Evolutionary conservation across 164 flowering plant species (phyloP).

Genomic region (Chimonanthus salicifolius): DNA sequence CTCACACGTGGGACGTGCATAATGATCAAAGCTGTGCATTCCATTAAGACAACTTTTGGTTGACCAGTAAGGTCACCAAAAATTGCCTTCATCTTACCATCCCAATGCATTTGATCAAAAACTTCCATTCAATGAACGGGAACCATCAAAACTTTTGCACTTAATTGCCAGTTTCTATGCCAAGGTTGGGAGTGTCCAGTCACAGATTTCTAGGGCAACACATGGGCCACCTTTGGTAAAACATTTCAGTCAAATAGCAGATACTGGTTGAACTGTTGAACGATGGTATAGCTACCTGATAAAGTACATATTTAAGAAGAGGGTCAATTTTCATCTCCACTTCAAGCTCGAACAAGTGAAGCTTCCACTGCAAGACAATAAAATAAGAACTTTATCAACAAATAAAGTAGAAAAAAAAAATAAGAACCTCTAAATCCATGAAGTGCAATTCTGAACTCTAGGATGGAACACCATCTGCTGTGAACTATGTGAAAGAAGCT

Average conservation of each 20-base stretch:
- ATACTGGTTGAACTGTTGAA: background rate
- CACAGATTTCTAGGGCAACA: background rate
- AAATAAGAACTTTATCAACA: background rate
- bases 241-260: background rate
- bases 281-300: slow-evolving; percentile 49
- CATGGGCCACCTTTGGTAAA: background rate
- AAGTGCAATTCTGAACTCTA: background rate
- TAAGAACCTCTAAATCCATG: background rate
- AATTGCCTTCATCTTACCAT: background rate
- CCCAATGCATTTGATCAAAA: background rate
- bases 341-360: slow-evolving; percentile 89
- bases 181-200: background rate
- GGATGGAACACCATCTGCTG: background rate
- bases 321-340: slow-evolving; percentile 77
- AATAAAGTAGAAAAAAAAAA: no score
- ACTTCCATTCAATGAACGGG: background rate
- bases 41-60: background rate
- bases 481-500: background rate
- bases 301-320: slow-evolving; percentile 71
- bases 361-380: slow-evolving; percentile 68
- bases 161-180: background rate
- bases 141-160: background rate
- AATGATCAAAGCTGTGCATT: background rate
- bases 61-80: background rate
- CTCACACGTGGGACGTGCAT: background rate